These are phyloP conservation scores for Dryas drummondii DNA, from an alignment of 306 rosid species.

Conservation along the genomic window DNA sequence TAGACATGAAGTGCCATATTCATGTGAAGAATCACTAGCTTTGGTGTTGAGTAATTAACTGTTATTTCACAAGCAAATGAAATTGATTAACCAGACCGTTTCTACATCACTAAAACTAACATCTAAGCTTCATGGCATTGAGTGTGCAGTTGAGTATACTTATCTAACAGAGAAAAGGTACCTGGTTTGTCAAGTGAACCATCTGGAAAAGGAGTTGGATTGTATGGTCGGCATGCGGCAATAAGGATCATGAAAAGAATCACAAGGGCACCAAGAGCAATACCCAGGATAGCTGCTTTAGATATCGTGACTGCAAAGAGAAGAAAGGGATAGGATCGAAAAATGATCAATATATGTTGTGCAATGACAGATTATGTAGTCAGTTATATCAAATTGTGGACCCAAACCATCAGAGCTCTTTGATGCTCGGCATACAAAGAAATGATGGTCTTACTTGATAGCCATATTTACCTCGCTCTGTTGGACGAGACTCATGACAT, in stretches of 20 bases:
- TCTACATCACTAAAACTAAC: not conserved
- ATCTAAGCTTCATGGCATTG: not conserved
- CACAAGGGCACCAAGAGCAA: conserved; percentile 91
- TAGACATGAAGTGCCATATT: conserved; percentile 93
- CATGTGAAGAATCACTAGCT: conserved; percentile 92
- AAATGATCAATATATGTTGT: not conserved
- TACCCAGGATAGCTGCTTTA: conserved; percentile 92
- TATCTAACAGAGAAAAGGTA: conserved; percentile 9
- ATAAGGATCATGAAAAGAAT: conserved; percentile 88
- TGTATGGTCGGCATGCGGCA: conserved; percentile 80
- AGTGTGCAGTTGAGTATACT: not conserved
- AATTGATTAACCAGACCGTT: conserved; percentile 18
- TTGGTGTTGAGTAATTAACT: conserved; percentile 71
- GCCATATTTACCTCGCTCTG: conserved; percentile 59
- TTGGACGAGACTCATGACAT: conserved; percentile 57
- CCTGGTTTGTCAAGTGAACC: conserved; percentile 93
- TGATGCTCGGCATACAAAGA: not conserved
- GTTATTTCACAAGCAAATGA: conserved; percentile 32
- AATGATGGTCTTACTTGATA: not conserved
- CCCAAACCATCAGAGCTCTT: not conserved
- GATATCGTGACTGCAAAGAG: conserved; percentile 62
- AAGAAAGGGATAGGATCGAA: not conserved
- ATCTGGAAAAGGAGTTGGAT: conserved; percentile 67
- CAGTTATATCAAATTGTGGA: not conserved
- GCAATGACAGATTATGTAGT: not conserved